Conservation (phyloP, 2,329 filamentous ascomycete species). For the Rhinocladiella similis region DNA sequence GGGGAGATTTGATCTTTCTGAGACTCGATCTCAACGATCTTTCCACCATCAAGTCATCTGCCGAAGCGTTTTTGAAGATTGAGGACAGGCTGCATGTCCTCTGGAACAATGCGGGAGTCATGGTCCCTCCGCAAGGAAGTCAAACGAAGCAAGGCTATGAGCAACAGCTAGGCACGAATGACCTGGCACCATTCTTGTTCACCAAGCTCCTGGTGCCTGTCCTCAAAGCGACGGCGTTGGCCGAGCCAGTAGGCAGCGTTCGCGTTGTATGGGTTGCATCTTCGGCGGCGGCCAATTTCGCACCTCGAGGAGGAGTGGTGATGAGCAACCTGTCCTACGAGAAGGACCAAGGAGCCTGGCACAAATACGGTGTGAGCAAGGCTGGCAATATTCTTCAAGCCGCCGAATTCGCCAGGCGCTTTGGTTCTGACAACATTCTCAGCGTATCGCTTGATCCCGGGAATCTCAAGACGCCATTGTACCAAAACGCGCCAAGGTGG, state of each 20-base stretch:
- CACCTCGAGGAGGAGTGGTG: conserved; percentile 2
- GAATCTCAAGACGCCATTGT: conserved; percentile 34
- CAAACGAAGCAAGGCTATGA: conserved; percentile 38
- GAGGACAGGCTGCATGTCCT: conserved; percentile 45
- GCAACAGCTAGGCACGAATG: conserved; percentile 39
- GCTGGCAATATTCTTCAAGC: conserved; percentile 14
- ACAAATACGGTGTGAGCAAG: conserved; percentile 10
- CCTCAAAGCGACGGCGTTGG: conserved; percentile 30
- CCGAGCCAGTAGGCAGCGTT: conserved; percentile 30
- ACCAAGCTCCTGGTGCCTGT: conserved; percentile 38
- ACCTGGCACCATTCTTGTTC: conserved; percentile 38
- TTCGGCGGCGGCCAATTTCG: background rate
- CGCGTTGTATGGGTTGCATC: conserved; percentile 26
- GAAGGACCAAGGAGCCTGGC: background rate
- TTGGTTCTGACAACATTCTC: conserved; percentile 16
- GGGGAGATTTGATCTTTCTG: conserved; percentile 36
- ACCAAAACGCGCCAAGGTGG: conserved; percentile 32
- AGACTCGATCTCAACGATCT: conserved; percentile 43
- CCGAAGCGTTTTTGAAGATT: conserved; percentile 36
- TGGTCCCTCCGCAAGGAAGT: conserved; percentile 35
- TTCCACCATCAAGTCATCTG: conserved; percentile 40
- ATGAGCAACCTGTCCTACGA: background rate
- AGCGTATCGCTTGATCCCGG: conserved; percentile 35
- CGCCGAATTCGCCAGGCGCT: conserved; percentile 27
- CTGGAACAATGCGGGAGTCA: conserved; percentile 38